Conservation (phyloP, 2,329 filamentous ascomycete genomes). For the Aspergillus awamori region DNA sequence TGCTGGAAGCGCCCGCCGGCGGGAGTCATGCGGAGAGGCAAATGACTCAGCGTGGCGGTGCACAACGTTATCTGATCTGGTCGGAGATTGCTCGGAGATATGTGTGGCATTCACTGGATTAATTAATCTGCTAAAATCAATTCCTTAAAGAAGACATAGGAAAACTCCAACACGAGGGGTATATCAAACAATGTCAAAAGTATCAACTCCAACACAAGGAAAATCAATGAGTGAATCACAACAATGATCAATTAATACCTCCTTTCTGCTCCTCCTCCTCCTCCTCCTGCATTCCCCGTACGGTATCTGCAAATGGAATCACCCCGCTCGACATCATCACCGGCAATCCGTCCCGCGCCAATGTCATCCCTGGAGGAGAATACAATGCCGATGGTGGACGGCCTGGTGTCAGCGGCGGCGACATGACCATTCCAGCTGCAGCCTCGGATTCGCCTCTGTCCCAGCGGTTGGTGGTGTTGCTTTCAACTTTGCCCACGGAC, state of each 20-base stretch:
- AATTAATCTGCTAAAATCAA: neutral
- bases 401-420: constrained; percentile 33
- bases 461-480: constrained; percentile 9
- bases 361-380: constrained; percentile 34
- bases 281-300: neutral
- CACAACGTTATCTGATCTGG: constrained; percentile 18
- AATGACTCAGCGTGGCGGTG: constrained; percentile 19
- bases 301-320: constrained; percentile 42
- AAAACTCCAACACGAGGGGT: constrained; percentile 17
- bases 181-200: constrained; percentile 16
- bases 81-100: constrained; percentile 20
- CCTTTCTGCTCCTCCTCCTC: neutral
- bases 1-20: constrained; percentile 20
- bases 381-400: constrained; percentile 28
- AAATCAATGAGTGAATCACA: neutral
- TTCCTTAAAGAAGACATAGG: neutral
- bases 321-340: constrained; percentile 51
- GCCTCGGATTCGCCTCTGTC: constrained; percentile 3
- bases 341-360: constrained; percentile 49
- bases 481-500: neutral
- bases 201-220: neutral
- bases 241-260: neutral
- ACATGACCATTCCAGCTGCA: constrained; percentile 11
- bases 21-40: constrained; percentile 23
- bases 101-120: no score